phyloP scores from a whole-genome alignment of 2,329 filamentous ascomycete genomes.

The Diplodia seriata region DNA sequence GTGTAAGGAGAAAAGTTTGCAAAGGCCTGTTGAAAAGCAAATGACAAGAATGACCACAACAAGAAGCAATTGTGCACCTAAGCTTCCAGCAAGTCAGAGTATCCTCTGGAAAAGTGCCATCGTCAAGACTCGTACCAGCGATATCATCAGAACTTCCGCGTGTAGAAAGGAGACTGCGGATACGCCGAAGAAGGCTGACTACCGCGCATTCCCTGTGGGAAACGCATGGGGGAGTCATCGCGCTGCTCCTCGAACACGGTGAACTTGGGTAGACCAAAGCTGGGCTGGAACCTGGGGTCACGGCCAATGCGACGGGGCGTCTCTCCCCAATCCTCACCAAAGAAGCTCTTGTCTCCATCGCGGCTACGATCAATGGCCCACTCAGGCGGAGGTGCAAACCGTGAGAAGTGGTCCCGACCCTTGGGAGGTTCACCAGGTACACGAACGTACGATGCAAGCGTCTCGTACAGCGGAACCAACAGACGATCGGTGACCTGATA shows the following conservation, averaged over 20 bases:
- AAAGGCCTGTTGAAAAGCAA: background rate
- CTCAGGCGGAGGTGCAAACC: constrained; percentile 48
- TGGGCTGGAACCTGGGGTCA: constrained; percentile 28
- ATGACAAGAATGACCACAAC: background rate
- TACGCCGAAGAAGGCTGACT: background rate
- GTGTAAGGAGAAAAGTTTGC: background rate
- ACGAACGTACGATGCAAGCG: constrained; percentile 49
- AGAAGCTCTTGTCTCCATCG: constrained; percentile 52
- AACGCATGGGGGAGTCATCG: constrained; percentile 5
- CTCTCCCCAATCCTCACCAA: constrained; percentile 38
- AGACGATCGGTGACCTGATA: constrained; percentile 42
- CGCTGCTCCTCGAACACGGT: constrained; percentile 17
- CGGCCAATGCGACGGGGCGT: constrained; percentile 27
- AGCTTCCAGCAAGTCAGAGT: background rate
- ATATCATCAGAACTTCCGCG: background rate
- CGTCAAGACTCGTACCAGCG: background rate
- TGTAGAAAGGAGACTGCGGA: background rate
- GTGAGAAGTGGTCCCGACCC: constrained; percentile 49
- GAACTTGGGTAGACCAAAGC: constrained; percentile 1
- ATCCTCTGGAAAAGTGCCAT: background rate
- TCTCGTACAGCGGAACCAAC: constrained; percentile 53
- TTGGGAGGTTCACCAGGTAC: constrained; percentile 4
- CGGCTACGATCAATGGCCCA: constrained; percentile 49
- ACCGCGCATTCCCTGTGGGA: background rate
- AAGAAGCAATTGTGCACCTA: background rate